A percentile compares a stretch with the other conserved stretches of the same genome.
These are phyloP conservation scores for Pythium utonaiense DNA, from an alignment of 352 stramenopile genomes.

Conservation along the genomic window DNA sequence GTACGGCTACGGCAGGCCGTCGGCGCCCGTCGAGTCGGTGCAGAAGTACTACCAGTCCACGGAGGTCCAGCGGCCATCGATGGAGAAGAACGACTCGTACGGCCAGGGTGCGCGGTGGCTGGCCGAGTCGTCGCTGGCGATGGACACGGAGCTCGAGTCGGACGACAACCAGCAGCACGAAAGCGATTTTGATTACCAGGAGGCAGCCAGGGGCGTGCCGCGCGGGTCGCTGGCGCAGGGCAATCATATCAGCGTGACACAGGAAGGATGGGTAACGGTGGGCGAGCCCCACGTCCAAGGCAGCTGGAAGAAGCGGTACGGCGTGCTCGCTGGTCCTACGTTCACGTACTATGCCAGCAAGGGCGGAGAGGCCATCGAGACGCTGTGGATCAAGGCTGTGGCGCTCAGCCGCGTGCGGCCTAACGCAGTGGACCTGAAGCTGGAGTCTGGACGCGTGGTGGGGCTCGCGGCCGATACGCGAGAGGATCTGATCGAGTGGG, in stretches of 20 bases:
- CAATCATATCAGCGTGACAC: conserved; percentile 10
- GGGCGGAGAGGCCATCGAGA: conserved; percentile 25
- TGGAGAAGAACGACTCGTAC: neutral
- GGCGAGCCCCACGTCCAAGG: conserved; percentile 29
- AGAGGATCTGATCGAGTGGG: conserved; percentile 39
- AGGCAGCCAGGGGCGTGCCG: neutral
- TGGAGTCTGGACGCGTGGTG: conserved; percentile 25
- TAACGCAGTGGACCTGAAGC: conserved; percentile 31
- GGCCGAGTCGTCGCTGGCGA: conserved; percentile 7
- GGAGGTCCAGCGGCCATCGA: neutral
- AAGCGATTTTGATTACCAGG: neutral
- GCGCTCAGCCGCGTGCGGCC: conserved; percentile 30
- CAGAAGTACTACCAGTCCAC: conserved; percentile 16
- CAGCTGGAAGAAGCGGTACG: conserved; percentile 58
- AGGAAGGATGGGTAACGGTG: conserved; percentile 22
- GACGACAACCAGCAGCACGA: conserved; percentile 5
- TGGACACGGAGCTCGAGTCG: conserved; percentile 5
- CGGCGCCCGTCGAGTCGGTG: conserved; percentile 2
- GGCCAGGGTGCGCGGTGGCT: neutral
- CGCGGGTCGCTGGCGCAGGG: conserved; percentile 3
- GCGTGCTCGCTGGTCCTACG: conserved; percentile 40
- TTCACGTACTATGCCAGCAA: conserved; percentile 51
- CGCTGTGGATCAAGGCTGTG: conserved; percentile 26
- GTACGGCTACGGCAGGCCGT: neutral
- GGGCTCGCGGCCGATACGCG: conserved; percentile 32